Base-by-base conservation (phyloP, 2,329 filamentous ascomycete species). In the Diplodia scrobiculata region DNA sequence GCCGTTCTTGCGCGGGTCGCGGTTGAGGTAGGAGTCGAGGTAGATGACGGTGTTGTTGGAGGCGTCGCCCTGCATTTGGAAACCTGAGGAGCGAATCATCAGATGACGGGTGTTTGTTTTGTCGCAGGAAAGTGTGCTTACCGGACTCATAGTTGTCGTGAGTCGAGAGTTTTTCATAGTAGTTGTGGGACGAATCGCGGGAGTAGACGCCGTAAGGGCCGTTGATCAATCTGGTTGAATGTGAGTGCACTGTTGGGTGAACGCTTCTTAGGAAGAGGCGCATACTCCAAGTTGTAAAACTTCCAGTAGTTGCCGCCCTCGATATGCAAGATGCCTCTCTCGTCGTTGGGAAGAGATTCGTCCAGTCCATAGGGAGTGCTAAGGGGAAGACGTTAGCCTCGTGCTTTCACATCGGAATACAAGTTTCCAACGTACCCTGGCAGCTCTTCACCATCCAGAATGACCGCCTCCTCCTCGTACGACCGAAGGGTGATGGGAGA, bases 291-390 rank as follows among this genome's bases (percentile, higher is more conserved):
- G 67, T 78, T 71, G 69, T 78, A 79, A 67, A 84, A 79, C 10
- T 78, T 77, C 81, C 80, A 83, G 71, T 79, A 83, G 66, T 79
- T 77, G 14, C 72, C 78, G 54, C 75, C 70, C 62, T 83, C 75
- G 53, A 84, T 79, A 69, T 84, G 82, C 21, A 83, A 75, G 29
- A 82, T 79, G 3, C 82, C 82, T 27, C 82, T 76, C 64, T 82
- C 79, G 2, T 72, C 68, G 48, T 78, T 79, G 1, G 77, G 76
- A 0, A 83, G 73, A 3, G 74, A 72, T 21, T 74, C 78, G 10
- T 74, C 78, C 1, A 83, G 67, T 0, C 71, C 76, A 7, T 78
- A 79, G 0, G 82, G 82, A 1, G 81, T 82, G 25, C 79, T 69
- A 4, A 69, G 14, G 21, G 14, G 29, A 9, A 21, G 9, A n/a